Conservation (phyloP, 106 monocot species). For the Platanthera zijinensis region DNA sequence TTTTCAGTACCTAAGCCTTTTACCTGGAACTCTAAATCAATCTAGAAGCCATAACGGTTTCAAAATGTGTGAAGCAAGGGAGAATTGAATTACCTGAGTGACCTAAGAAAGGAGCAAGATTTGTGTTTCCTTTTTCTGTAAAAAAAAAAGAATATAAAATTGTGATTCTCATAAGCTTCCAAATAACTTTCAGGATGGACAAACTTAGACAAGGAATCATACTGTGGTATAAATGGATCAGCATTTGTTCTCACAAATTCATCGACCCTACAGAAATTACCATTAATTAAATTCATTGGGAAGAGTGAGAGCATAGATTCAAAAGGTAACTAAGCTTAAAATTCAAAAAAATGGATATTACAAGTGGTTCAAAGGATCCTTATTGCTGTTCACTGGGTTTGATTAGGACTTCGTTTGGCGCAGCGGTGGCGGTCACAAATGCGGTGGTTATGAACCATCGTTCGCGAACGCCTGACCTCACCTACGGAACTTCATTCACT, state of each 20-base stretch:
- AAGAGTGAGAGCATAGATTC: neutral
- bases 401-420: too few relatives aligned
- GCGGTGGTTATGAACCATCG: too few relatives aligned
- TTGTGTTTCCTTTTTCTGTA: conserved; percentile 3
- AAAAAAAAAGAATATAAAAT: neutral
- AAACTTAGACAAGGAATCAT: neutral
- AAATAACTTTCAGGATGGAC: neutral
- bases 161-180: neutral
- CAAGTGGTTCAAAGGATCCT: too few relatives aligned
- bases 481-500: too few relatives aligned
- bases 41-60: neutral
- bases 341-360: too few relatives aligned
- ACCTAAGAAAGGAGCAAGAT: neutral
- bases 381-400: too few relatives aligned
- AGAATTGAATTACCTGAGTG: neutral
- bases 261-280: neutral
- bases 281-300: neutral
- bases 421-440: too few relatives aligned
- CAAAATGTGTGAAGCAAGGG: neutral
- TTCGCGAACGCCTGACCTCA: too few relatives aligned
- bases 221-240: conserved; percentile 7
- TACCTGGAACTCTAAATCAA: neutral
- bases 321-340: too few relatives aligned
- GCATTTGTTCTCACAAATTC: neutral
- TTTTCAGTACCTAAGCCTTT: neutral